phyloP scores from a whole-genome alignment of 2,329 filamentous ascomycete genomes.

The Colletotrichum liaoningense region DNA sequence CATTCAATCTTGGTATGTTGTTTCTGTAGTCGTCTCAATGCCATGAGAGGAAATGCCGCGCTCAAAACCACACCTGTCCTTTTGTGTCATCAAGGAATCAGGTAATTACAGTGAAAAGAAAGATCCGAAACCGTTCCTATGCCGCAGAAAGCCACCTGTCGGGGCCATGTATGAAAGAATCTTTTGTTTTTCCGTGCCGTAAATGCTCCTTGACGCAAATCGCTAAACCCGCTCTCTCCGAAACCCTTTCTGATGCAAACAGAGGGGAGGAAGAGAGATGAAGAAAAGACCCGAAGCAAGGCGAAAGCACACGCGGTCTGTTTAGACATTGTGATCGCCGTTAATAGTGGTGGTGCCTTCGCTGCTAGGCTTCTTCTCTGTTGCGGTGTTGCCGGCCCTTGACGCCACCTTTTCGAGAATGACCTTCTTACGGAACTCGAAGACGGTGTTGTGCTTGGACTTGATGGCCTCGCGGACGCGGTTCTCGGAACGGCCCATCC shows the following conservation, averaged over 20 bases:
- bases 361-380: conserved; percentile 31
- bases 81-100: not conserved
- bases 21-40: not conserved
- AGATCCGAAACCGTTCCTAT: conserved; percentile 24
- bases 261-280: conserved; percentile 5
- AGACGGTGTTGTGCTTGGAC: conserved; percentile 48
- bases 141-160: conserved; percentile 7
- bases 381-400: not conserved
- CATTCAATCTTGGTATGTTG: conserved; percentile 22
- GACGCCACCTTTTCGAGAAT: conserved; percentile 29
- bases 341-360: conserved; percentile 25
- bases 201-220: conserved; percentile 30
- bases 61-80: conserved; percentile 28
- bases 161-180: conserved; percentile 13
- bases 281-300: conserved; percentile 7
- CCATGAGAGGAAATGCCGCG: conserved; percentile 11
- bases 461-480: conserved; percentile 52
- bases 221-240: conserved; percentile 25
- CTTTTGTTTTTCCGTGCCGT: conserved; percentile 25
- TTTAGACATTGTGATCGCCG: conserved; percentile 30
- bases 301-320: no score
- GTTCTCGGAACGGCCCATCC: conserved; percentile 54
- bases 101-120: conserved; percentile 32
- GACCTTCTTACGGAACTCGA: conserved; percentile 36
- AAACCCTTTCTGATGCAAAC: not conserved